Conservation (phyloP, 106 monocot species). For the Amphibolis antarctica region DNA sequence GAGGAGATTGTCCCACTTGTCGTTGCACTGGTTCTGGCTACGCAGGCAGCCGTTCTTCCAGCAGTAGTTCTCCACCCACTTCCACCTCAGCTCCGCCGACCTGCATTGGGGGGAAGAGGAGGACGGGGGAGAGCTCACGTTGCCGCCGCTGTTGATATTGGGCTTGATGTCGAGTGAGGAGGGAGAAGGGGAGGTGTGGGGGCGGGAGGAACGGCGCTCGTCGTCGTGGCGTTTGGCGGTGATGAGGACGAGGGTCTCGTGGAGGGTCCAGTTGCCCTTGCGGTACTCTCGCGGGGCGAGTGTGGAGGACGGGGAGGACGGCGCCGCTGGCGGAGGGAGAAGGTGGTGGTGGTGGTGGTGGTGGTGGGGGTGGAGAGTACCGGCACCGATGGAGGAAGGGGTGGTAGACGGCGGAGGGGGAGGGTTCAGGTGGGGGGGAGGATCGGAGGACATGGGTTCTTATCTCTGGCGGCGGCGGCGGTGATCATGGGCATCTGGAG, state of each 20-base stretch:
- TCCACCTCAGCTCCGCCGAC: constrained; percentile 73
- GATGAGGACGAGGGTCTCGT: constrained; percentile 84
- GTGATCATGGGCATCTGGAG: too few relatives aligned
- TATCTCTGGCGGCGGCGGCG: too few relatives aligned
- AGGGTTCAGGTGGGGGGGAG: background rate
- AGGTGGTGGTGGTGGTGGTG: constrained; percentile 10
- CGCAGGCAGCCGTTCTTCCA: constrained; percentile 47
- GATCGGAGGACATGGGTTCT: too few relatives aligned
- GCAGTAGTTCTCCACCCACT: constrained; percentile 82
- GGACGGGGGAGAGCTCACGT: background rate
- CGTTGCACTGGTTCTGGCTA: constrained; percentile 89
- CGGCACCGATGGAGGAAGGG: background rate
- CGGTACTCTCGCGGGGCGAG: constrained; percentile 56
- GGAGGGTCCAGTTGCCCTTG: constrained; percentile 92
- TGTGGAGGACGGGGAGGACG: constrained; percentile 11
- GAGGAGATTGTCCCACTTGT: constrained; percentile 87
- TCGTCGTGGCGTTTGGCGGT: constrained; percentile 86
- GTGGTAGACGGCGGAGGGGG: background rate
- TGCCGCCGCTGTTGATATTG: background rate
- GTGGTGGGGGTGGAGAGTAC: background rate
- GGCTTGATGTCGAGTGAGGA: background rate
- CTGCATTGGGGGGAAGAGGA: constrained; percentile 9
- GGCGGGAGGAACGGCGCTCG: constrained; percentile 30
- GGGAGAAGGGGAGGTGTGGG: background rate
- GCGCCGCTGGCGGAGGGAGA: constrained; percentile 9